Base-by-base conservation (phyloP, 1,139 yeast genomes). In the Geotrichum klebahnii region DNA sequence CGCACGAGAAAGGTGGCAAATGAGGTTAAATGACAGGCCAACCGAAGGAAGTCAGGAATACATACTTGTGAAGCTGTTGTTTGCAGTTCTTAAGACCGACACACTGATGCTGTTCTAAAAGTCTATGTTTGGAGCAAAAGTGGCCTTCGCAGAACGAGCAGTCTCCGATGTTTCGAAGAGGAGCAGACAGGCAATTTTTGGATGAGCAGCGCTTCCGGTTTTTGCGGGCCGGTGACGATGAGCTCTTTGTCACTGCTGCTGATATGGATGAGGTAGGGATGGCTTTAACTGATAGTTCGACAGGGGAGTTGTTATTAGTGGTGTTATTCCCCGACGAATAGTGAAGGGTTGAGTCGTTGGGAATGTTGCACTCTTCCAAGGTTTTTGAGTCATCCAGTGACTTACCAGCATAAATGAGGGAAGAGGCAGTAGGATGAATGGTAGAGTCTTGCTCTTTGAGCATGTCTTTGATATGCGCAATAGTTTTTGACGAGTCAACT, bases 121-220 rank as follows among this genome's bases (percentile, higher is more conserved):
- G 75, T 54, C 97, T 75, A 69, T 88, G 97, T 63, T 84, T 84
- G 36, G 94, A 85, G 68, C 97, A 88, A 67, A 81, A 88, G 63
- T 83, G 84, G 41, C 96, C 95, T 48, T 81, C 80, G 66, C 96
- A 89, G 63, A 82, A 86, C 52, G 81, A 78, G 67, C 97, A 89
- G 66, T 84, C 89, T 36, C 96, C 96, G 35, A 86, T 94, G 71
- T 88, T 84, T 57, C 95, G 78, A 53, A 87, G 76, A 0, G 92
- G 88, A 3, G 79, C 73, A 14, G 84, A 76, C 29, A 76, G 72
- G 67, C 96, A 88, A 40, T 72, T 66, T 44, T 70, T 70, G 67
- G 80, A 80, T 23, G 81, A 72, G 67, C 96, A 87, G 53, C 77
- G 74, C 66, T 76, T 76, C 68, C 82, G 80, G 69, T 80, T 68